Evolutionary conservation across 176 grass and related monocot genomes (phyloP).

Genomic region (Neostapfia colusana): DNA sequence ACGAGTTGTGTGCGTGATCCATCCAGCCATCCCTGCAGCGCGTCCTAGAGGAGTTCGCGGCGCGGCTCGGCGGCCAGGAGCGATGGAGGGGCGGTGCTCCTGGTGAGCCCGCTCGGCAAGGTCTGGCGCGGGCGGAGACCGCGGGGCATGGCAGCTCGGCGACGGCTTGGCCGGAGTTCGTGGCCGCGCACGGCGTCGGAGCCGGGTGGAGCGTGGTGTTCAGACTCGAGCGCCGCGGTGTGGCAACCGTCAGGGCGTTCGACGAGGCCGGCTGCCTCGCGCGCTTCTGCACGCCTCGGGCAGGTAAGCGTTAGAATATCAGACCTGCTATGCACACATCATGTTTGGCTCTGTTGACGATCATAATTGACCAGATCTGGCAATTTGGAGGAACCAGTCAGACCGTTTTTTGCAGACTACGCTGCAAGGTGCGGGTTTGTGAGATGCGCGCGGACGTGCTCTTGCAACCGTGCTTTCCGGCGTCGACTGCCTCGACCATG

Average conservation of each 20-base stretch:
- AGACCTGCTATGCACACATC: background rate
- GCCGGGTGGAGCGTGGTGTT: conserved; percentile 36
- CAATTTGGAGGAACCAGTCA: too few species aligned
- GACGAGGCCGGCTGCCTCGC: conserved; percentile 22
- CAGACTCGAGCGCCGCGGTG: conserved; percentile 22
- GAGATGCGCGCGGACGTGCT: too few species aligned
- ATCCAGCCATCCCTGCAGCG: conserved; percentile 6
- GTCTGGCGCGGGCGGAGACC: conserved; percentile 7
- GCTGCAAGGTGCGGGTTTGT: too few species aligned
- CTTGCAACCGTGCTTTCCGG: too few species aligned
- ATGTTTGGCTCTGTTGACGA: too few species aligned
- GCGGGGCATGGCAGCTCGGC: conserved; percentile 18
- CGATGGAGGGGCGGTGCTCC: background rate
- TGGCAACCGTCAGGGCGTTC: conserved; percentile 34
- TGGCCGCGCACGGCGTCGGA: conserved; percentile 23
- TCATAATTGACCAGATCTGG: too few species aligned
- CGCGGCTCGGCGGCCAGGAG: conserved; percentile 17
- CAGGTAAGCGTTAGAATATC: background rate
- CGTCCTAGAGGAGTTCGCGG: conserved; percentile 32
- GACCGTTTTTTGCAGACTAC: too few species aligned
- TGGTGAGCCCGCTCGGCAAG: conserved; percentile 44
- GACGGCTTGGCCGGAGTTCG: conserved; percentile 33
- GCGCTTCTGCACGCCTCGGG: conserved; percentile 3
- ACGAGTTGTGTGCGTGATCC: background rate
- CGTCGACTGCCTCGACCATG: background rate